Evolutionary conservation across 108 stramenopile species (phyloP), one percentile per base, ranked within the genome.

Genomic region (Skeletonema potamos): DNA sequence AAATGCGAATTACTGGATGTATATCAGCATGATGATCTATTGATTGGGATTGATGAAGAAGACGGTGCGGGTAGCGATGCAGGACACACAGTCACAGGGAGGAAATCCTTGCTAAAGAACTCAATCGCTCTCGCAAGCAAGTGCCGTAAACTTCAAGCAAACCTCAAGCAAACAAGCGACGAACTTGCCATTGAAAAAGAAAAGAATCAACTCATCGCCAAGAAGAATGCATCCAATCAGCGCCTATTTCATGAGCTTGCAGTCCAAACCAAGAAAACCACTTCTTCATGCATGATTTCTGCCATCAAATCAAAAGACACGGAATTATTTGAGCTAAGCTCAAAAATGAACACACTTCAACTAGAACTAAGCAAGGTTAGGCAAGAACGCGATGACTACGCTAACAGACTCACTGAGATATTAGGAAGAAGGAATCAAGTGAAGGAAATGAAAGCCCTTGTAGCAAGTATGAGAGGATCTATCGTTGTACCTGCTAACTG

Each of bases 211-310:
- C 33, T 28, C 2, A 67, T 74, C n/a, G 20, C 32, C 4, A 69
- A 39, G 29, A 61, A 68, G 55, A 28, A 37, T n/a, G 61, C 68
- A 24, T 24, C 67, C 29, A 67, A 61, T 30, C 68, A 74, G 62
- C 37, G 51, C 20, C 51, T 74, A 24, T 59, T 68, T 54, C 22
- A 74, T 12, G 68, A 79, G 27, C 55, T 79, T 26, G 48, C 56
- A 13, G 33, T 27, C n/a, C 33, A 70, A 41, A 75, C 60, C 37
- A 67, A 75, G 26, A 79, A 79, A 27, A 68, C 41, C 2, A 60
- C 78, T 17, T 74, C 78, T 6, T 67, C 66, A 27, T 79, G 74
- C 68, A 74, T 79, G 15, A 27, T 79, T 34, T 70, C 73, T 32
- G 58, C 73, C 3, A 36, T 74, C 13, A 68, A 74, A 32, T 51